A percentile compares a stretch with the other conserved stretches of the same genome.
Conservation (phyloP, 2,329 filamentous ascomycete genomes). For the Colletotrichum truncatum region DNA sequence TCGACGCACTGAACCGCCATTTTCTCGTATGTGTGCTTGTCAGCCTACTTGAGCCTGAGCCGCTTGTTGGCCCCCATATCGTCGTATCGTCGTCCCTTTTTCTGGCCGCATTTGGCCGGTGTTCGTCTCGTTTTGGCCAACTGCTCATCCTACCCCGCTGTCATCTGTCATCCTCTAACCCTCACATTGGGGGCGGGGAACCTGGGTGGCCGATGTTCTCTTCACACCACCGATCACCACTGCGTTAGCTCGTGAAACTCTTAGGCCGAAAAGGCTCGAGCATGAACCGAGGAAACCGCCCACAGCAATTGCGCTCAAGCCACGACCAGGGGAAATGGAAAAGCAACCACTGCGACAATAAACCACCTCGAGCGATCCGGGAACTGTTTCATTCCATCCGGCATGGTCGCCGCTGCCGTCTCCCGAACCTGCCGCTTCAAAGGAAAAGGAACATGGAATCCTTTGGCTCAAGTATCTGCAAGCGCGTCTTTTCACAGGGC, state of each 20-base stretch:
- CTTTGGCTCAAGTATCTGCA: not conserved
- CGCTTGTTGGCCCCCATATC: not conserved
- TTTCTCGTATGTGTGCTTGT: constrained; percentile 9
- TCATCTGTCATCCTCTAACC: constrained; percentile 3
- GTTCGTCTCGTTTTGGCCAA: constrained; percentile 20
- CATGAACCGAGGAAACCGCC: not conserved
- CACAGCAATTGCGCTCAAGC: not conserved
- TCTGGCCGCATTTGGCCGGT: constrained; percentile 6
- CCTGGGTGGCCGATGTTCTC: not conserved
- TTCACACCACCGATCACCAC: not conserved
- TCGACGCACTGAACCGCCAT: constrained; percentile 15
- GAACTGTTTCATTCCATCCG: constrained; percentile 24
- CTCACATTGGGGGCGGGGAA: not conserved
- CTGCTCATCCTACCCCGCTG: constrained; percentile 9
- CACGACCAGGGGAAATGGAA: constrained; percentile 3
- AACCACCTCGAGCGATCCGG: constrained; percentile 6
- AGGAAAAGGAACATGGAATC: not conserved
- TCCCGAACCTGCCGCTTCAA: constrained; percentile 3
- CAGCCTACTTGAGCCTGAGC: not conserved
- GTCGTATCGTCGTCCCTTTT: not conserved
- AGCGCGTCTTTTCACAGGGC: not conserved
- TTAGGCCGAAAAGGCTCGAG: not conserved
- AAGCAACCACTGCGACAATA: constrained; percentile 23
- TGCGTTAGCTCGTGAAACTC: constrained; percentile 16
- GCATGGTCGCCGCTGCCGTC: not conserved